Conservation (phyloP, 768 basidiomycete species). For the Basidioascus undulatus region DNA sequence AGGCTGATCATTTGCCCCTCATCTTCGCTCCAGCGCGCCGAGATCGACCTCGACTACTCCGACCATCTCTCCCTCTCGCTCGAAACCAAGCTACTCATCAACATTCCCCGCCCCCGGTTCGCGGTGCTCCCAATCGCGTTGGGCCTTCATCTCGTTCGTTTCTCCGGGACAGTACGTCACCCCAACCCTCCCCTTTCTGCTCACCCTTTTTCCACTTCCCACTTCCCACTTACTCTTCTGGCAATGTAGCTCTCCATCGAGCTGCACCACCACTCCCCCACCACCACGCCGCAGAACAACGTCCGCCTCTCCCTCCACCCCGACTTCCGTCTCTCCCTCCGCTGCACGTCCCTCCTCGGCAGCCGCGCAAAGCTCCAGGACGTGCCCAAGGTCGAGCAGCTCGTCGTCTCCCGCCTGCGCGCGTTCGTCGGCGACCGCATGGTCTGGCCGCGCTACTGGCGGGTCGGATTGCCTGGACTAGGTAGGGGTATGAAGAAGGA, state of each 20-base stretch:
- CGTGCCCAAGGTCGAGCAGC: constrained; percentile 86
- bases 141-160: constrained; percentile 58
- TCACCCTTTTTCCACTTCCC: constrained; percentile 18
- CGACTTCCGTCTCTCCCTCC: constrained; percentile 63
- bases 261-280: neutral
- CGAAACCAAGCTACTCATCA: constrained; percentile 21
- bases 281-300: constrained; percentile 5
- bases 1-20: neutral
- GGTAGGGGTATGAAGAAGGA: too few relatives aligned
- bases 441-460: constrained; percentile 26
- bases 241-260: constrained; percentile 4
- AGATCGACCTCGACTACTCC: constrained; percentile 60
- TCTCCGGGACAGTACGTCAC: constrained; percentile 54
- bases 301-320: constrained; percentile 56
- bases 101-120: constrained; percentile 23
- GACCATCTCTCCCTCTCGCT: constrained; percentile 49
- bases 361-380: constrained; percentile 93
- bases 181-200: constrained; percentile 56
- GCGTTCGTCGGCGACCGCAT: constrained; percentile 24
- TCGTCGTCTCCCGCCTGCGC: constrained; percentile 66
- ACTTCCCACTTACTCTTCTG: constrained; percentile 4
- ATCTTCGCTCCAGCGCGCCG: constrained; percentile 32
- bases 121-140: constrained; percentile 35
- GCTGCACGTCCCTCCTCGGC: constrained; percentile 77
- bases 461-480: constrained; percentile 4